Conservation (phyloP, 352 stramenopile species). For the Elongisporangium anandrum region DNA sequence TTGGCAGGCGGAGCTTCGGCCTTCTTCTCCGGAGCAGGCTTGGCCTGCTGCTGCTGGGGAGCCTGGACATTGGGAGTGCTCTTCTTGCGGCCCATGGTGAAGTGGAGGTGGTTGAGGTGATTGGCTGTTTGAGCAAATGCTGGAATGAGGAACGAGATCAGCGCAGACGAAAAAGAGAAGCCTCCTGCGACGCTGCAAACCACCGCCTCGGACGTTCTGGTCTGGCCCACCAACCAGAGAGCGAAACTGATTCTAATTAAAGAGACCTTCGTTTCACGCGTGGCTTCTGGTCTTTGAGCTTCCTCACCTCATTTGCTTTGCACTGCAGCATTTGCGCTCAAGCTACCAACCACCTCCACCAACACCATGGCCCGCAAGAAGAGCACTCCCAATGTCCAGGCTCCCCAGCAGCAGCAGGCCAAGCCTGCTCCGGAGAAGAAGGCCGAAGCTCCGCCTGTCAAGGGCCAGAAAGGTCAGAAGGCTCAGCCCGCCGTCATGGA, state of each 20-base stretch:
- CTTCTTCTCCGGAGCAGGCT: conserved; percentile 4
- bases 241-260: neutral
- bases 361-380: conserved; percentile 27
- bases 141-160: too few relatives aligned
- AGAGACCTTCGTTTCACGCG: too few relatives aligned
- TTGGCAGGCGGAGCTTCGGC: conserved; percentile 6
- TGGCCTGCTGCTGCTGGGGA: too few relatives aligned
- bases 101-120: conserved; percentile 1
- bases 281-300: too few relatives aligned
- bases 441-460: conserved; percentile 5
- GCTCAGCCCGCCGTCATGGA: conserved; percentile 7
- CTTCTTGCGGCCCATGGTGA: conserved; percentile 26
- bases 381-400: neutral
- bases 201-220: too few relatives aligned
- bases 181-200: too few relatives aligned
- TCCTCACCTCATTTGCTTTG: too few relatives aligned
- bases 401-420: neutral
- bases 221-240: too few relatives aligned
- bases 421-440: conserved; percentile 3
- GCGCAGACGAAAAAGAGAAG: too few relatives aligned
- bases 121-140: too few relatives aligned
- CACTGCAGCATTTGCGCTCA: neutral
- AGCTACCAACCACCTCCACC: neutral
- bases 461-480: conserved; percentile 2
- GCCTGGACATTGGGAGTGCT: neutral